Conservation (phyloP, 495 filamentous ascomycete species). For the Neurospora terricola region DNA sequence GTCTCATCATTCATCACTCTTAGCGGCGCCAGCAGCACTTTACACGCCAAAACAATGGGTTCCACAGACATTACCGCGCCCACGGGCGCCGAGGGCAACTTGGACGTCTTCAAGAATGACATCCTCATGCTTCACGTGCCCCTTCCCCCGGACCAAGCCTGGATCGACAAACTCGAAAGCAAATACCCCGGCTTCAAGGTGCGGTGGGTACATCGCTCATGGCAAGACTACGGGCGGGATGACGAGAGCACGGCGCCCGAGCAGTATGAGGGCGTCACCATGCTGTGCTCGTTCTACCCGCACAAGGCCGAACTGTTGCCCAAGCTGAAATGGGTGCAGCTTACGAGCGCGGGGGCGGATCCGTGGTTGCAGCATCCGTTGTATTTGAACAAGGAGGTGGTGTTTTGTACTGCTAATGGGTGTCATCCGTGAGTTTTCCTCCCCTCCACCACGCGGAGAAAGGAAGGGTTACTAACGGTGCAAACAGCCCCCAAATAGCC, state of each 20-base stretch:
- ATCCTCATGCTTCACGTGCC: constrained; percentile 12
- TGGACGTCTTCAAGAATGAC: constrained; percentile 8
- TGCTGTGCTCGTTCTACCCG: constrained; percentile 11
- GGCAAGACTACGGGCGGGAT: background rate
- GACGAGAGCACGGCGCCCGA: background rate
- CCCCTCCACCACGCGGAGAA: background rate
- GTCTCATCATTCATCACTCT: background rate
- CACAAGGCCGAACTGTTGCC: constrained; percentile 15
- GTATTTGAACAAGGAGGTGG: constrained; percentile 18
- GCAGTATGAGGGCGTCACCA: constrained; percentile 19
- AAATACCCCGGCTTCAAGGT: constrained; percentile 20
- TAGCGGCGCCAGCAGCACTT: background rate
- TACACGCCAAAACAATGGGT: background rate
- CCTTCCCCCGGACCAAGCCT: constrained; percentile 8
- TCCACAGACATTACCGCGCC: background rate
- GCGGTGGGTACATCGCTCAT: constrained; percentile 14
- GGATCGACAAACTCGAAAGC: constrained; percentile 14
- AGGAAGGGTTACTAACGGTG: background rate
- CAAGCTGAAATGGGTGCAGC: constrained; percentile 24
- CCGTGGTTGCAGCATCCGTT: constrained; percentile 17
- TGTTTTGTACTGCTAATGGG: constrained; percentile 25
- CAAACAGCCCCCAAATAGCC: constrained; percentile 29
- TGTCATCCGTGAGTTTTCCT: constrained; percentile 10
- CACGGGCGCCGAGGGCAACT: background rate
- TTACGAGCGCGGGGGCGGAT: constrained; percentile 23